phyloP scores from a whole-genome alignment of 768 basidiomycete genomes.

The Heimioporus sp. region DNA sequence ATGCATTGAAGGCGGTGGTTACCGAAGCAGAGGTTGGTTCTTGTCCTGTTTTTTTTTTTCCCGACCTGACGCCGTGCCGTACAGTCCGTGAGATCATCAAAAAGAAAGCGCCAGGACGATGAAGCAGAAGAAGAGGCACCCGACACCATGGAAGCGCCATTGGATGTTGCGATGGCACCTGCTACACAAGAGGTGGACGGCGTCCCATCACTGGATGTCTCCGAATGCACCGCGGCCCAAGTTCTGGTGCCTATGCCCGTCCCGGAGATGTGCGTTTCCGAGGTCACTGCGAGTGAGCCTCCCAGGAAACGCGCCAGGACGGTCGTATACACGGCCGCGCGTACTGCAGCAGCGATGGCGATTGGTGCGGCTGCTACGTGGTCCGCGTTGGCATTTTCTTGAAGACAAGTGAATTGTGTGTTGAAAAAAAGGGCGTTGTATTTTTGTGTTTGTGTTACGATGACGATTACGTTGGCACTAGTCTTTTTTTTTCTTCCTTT shows the following conservation, averaged over 20 bases:
- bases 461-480: no score
- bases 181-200: background rate
- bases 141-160: background rate
- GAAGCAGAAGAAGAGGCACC: conserved; percentile 24
- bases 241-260: background rate
- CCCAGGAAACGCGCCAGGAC: conserved; percentile 46
- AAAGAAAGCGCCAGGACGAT: conserved; percentile 60
- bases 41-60: conserved; percentile 11
- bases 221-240: background rate
- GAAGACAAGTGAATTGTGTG: conserved; percentile 9
- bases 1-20: conserved; percentile 34
- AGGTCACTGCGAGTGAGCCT: conserved; percentile 12
- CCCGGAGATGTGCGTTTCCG: background rate
- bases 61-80: conserved; percentile 23
- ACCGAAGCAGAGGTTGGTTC: conserved; percentile 31
- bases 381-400: conserved; percentile 70
- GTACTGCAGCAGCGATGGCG: conserved; percentile 60
- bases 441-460: no score
- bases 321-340: conserved; percentile 39
- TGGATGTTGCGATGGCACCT: background rate
- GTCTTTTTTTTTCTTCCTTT: no score
- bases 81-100: conserved; percentile 41
- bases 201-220: background rate
- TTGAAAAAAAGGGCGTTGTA: no score
- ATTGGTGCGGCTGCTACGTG: conserved; percentile 72